A percentile compares a stretch with the other conserved stretches of the same genome.
phyloP scores from a whole-genome alignment of 331 rosid genomes.

The Telfairia occidentalis region DNA sequence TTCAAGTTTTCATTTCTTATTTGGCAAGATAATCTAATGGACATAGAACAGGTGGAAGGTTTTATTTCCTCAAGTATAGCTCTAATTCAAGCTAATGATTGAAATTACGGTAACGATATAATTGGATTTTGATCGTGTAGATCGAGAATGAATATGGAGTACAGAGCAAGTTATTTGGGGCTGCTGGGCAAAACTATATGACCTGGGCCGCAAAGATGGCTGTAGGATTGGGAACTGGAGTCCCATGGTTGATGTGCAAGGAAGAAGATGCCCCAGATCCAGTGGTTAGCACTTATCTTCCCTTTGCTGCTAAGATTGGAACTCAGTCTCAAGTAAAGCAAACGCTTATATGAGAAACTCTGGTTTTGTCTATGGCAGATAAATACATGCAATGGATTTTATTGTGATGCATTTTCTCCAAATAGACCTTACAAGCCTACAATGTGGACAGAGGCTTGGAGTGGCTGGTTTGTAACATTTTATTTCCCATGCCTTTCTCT shows the following conservation, averaged over 20 bases:
- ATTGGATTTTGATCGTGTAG: conserved; percentile 28
- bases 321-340: neutral
- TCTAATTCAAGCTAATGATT: neutral
- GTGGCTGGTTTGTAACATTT: conserved; percentile 65
- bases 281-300: conserved; percentile 47
- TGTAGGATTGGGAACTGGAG: conserved; percentile 78
- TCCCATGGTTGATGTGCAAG: conserved; percentile 99
- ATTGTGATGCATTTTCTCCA: conserved; percentile 82
- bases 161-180: conserved; percentile 75
- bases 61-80: neutral
- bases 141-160: conserved; percentile 93
- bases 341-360: neutral
- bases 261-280: conserved; percentile 99
- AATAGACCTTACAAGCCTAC: conserved; percentile 86
- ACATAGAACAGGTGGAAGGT: neutral
- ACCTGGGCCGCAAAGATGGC: conserved; percentile 99
- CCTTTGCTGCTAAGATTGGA: neutral
- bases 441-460: conserved; percentile 99
- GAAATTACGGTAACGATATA: neutral
- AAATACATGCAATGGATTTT: conserved; percentile 94
- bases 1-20: neutral
- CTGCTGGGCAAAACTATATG: conserved; percentile 69
- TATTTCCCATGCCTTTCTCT: neutral
- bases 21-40: neutral
- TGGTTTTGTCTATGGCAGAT: conserved; percentile 50